Evolutionary conservation across 176 grass and related monocot genomes (phyloP).

Genomic region (Oryza australiensis): DNA sequence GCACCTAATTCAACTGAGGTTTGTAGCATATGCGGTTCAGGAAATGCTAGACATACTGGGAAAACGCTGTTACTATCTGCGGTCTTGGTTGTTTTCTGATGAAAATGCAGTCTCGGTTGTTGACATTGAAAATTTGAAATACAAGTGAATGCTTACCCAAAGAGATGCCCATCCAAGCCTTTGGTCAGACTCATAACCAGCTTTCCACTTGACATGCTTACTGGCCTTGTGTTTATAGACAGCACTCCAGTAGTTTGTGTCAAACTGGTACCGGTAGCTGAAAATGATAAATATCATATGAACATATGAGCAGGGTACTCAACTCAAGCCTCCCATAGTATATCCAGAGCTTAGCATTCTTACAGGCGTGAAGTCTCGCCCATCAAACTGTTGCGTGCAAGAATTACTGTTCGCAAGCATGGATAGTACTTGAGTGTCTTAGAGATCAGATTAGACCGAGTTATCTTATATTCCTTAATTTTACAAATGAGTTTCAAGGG

Average conservation of each 20-base stretch:
- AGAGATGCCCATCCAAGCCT: conserved; percentile 77
- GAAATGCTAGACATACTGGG: background rate
- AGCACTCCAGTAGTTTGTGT: conserved; percentile 70
- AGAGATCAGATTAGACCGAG: background rate
- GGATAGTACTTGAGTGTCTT: background rate
- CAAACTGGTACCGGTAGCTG: conserved; percentile 84
- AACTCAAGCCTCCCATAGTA: background rate
- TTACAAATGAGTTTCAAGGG: background rate
- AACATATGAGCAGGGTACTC: background rate
- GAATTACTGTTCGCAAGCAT: background rate
- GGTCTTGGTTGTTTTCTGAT: background rate
- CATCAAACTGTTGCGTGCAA: background rate
- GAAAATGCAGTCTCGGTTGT: background rate
- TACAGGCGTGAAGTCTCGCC: background rate
- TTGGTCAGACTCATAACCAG: conserved; percentile 77
- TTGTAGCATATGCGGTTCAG: background rate
- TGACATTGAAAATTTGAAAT: background rate
- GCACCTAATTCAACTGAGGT: background rate
- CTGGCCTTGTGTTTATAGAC: conserved; percentile 69
- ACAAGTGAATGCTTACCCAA: conserved; percentile 52
- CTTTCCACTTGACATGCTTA: conserved; percentile 91
- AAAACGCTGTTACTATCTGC: background rate
- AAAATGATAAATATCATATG: conserved; percentile 13
- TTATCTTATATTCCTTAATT: background rate
- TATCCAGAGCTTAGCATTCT: background rate